Percentiles rank a stretch among this genome's conserved stretches.
phyloP scores from a whole-genome alignment of 495 filamentous ascomycete species.

The Neurospora sp. region DNA sequence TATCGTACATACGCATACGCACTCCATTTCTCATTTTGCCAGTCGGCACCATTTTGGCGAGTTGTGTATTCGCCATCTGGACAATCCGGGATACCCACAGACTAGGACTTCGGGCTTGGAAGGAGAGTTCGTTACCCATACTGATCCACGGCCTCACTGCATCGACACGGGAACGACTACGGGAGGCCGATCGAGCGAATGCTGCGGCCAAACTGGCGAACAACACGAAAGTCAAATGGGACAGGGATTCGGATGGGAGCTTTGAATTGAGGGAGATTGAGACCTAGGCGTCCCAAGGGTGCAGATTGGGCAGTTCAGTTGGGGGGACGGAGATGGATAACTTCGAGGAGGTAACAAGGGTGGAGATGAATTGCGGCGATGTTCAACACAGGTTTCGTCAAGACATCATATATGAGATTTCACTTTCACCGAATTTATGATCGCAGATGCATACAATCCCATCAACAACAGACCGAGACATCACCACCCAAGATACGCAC shows the following conservation, averaged over 20 bases:
- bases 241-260: background rate
- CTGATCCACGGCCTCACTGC: background rate
- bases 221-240: background rate
- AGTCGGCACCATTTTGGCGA: background rate
- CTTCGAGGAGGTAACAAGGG: background rate
- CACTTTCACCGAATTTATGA: background rate
- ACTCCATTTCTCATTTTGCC: background rate
- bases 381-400: too few relatives aligned
- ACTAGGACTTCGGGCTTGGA: background rate
- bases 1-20: background rate
- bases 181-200: background rate
- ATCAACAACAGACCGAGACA: background rate
- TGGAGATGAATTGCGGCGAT: background rate
- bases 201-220: background rate
- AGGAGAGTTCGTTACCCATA: background rate
- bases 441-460: background rate
- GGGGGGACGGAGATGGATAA: constrained; percentile 4
- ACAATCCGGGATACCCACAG: background rate
- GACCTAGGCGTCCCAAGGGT: constrained; percentile 22
- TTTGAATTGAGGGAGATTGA: background rate
- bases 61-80: background rate
- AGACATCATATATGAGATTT: too few relatives aligned
- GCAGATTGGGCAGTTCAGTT: constrained; percentile 36
- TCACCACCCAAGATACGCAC: background rate
- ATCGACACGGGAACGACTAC: background rate